phyloP scores from a whole-genome alignment of 257 asterid genomes.

The Ballota nigra region DNA sequence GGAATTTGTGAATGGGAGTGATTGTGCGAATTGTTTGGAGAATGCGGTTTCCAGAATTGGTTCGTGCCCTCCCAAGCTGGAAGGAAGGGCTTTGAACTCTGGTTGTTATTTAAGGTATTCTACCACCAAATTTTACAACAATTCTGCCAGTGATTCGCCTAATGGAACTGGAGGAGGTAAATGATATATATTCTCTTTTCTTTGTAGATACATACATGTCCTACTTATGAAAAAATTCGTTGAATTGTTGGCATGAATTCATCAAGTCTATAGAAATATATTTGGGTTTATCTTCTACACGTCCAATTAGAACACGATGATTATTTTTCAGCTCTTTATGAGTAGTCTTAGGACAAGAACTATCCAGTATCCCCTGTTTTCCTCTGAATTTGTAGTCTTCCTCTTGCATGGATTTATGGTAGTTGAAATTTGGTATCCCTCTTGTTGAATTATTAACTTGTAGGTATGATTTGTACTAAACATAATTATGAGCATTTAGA shows the following conservation, averaged over 20 bases:
- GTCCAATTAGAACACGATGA: not conserved
- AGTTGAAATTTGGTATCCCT: not conserved
- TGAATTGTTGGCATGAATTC: not conserved
- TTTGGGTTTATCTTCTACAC: not conserved
- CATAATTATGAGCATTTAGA: not conserved
- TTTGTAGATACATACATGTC: not conserved
- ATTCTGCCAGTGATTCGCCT: conserved; percentile 34
- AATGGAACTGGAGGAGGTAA: conserved; percentile 47
- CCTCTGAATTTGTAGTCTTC: too few species aligned
- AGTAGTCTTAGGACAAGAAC: not conserved
- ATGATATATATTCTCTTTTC: not conserved
- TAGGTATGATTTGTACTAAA: not conserved
- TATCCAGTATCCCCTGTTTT: not conserved
- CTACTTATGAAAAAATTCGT: not conserved
- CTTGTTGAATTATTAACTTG: not conserved
- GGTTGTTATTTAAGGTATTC: conserved; percentile 78
- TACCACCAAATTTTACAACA: conserved; percentile 50
- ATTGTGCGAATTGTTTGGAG: conserved; percentile 49
- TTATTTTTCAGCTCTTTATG: not conserved
- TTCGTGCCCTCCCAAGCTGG: conserved; percentile 49
- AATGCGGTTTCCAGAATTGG: conserved; percentile 38
- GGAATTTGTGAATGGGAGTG: conserved; percentile 52
- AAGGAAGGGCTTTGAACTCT: conserved; percentile 65
- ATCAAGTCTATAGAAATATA: not conserved
- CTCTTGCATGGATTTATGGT: too few species aligned